Evolutionary conservation across 305 asterid genomes (phyloP).

Genomic region (Solanum aculeatissimum): DNA sequence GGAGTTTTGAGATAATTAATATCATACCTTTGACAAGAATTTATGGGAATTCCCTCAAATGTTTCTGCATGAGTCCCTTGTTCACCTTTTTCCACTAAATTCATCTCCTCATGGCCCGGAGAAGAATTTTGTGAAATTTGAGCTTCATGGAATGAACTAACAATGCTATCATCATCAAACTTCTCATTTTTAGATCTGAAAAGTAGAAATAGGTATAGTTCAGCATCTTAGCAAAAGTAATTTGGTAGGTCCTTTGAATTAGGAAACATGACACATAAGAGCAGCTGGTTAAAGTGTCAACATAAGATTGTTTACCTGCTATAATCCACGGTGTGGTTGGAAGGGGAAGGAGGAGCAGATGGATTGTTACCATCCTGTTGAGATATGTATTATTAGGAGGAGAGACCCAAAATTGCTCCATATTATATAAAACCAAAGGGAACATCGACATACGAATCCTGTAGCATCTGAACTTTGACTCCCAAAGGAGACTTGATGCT

Average conservation of each 20-base stretch:
- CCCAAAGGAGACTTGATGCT: conserved; percentile 45
- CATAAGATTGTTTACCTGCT: conserved; percentile 30
- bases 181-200: conserved; percentile 44
- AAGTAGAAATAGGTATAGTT: conserved; percentile 1
- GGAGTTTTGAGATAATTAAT: not conserved
- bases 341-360: conserved; percentile 28
- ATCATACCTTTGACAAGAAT: conserved; percentile 34
- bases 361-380: conserved; percentile 53
- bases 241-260: not conserved
- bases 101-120: conserved; percentile 33
- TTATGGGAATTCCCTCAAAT: conserved; percentile 23
- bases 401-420: not conserved
- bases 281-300: not conserved
- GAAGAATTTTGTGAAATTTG: conserved; percentile 13
- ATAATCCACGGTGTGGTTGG: conserved; percentile 17
- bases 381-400: conserved; percentile 8
- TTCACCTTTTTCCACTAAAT: conserved; percentile 23
- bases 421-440: not conserved
- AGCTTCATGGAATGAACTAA: conserved; percentile 29
- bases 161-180: conserved; percentile 41
- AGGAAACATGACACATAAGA: not conserved
- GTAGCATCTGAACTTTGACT: conserved; percentile 63
- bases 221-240: not conserved
- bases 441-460: conserved; percentile 39
- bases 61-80: conserved; percentile 31